Evolutionary conservation across 2,329 filamentous ascomycete species (phyloP), one percentile per base, ranked within the genome.

Genomic region (Trichophyton simii): DNA sequence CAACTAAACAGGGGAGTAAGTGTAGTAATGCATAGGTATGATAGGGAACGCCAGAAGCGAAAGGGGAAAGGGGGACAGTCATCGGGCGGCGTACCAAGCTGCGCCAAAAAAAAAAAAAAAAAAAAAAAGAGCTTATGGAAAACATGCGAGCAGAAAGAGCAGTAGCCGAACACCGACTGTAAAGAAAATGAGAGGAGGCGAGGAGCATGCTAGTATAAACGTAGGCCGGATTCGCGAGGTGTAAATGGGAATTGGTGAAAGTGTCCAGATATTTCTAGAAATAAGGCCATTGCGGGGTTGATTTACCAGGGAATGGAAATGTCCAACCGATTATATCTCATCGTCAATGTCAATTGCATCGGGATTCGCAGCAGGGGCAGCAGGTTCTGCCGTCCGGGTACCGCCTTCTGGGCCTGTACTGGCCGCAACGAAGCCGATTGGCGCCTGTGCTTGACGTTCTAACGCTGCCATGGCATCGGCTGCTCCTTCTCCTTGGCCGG

Each of bases 341-440:
- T 88, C 84, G 71, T 88, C 86, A 75, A 88, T 85, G 73, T 94
- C 88, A 71, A 96, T 94, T 25, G 88, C 89, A 70, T 96, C 91
- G 1, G 91, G 90, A 70, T 96, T 96, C 4, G 82, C 79, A 11
- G 83, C 75, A 20, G 79, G 76, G 46, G 60, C 44, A 75, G 72
- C 46, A 73, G 70, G 55, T 66, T 71, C 65, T 41, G 59, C 67
- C 20, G 72, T 71, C n/a, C 75, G 68, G 66, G 83, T 82, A 22
- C 83, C 84, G 11, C 82, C 85, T 68, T 87, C 82, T 1, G 87
- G 83, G 0, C 85, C 88, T 42, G 85, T 87, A 70, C 84, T 94
- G 31, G 94, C 88, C 22, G 91, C 86, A 34, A 99, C 92, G 69
- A 99, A 99, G 22, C 94, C 94, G 25, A 87, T 83, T 0, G 92